Conservation (phyloP, 2,329 filamentous ascomycete species). For the Ophidiomyces ophidiicola region DNA sequence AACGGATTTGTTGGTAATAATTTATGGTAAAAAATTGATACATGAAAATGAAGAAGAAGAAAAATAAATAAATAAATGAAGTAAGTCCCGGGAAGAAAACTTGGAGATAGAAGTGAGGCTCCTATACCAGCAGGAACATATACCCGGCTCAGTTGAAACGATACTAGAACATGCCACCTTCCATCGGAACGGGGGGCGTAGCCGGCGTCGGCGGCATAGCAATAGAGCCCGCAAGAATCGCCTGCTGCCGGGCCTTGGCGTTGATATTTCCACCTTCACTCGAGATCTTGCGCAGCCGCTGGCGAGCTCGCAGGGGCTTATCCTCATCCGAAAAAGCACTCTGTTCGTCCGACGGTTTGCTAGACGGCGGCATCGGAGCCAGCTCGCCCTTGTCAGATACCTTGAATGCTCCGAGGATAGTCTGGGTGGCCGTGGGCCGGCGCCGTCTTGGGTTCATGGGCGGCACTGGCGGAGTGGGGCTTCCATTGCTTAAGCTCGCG, state of each 20-base stretch:
- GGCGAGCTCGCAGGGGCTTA: slow-evolving; percentile 27
- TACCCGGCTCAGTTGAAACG: background rate
- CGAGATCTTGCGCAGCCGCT: slow-evolving; percentile 37
- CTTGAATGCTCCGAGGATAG: slow-evolving; percentile 29
- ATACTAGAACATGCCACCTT: slow-evolving; percentile 31
- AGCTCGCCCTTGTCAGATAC: slow-evolving; percentile 24
- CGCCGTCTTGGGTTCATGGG: slow-evolving; percentile 49
- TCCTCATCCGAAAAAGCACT: slow-evolving; percentile 36
- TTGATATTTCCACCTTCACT: slow-evolving; percentile 41
- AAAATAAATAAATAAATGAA: background rate
- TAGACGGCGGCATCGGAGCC: slow-evolving; percentile 15
- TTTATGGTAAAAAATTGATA: slow-evolving; percentile 1
- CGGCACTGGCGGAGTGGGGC: slow-evolving; percentile 43
- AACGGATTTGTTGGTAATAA: background rate
- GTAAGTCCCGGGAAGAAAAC: background rate
- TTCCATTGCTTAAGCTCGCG: slow-evolving; percentile 43
- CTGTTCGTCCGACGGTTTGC: slow-evolving; percentile 24
- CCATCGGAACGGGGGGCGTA: slow-evolving; percentile 18
- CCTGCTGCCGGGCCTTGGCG: slow-evolving; percentile 33
- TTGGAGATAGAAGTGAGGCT: background rate
- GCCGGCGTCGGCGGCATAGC: slow-evolving; percentile 23
- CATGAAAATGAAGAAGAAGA: slow-evolving; percentile 3
- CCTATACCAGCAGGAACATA: slow-evolving; percentile 7
- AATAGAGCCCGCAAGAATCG: slow-evolving; percentile 22
- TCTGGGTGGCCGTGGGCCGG: slow-evolving; percentile 36